phyloP scores from a whole-genome alignment of 2,329 filamentous ascomycete species.

The Aspergillus sp. region DNA sequence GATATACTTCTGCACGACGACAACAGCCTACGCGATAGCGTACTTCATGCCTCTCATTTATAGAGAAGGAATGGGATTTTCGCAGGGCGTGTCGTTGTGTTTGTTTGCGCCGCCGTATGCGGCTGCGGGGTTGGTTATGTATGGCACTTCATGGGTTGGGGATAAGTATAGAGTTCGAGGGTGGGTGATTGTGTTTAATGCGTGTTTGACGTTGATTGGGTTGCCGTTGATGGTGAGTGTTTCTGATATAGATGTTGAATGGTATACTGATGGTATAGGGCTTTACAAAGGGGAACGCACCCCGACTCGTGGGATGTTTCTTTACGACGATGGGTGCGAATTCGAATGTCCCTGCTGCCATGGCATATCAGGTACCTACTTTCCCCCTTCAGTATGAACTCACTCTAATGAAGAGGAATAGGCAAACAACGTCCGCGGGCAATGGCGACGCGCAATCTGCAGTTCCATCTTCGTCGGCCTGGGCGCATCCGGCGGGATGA shows the following conservation, averaged over 20 bases:
- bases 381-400: neutral
- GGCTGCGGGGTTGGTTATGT: conserved; percentile 18
- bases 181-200: conserved; percentile 20
- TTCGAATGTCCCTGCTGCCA: conserved; percentile 24
- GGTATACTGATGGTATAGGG: conserved; percentile 1
- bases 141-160: conserved; percentile 17
- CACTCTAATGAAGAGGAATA: conserved; percentile 2
- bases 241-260: neutral
- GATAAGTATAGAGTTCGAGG: conserved; percentile 23
- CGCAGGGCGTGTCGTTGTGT: conserved; percentile 17
- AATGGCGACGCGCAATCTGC: conserved; percentile 21
- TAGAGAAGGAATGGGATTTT: conserved; percentile 22
- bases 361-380: conserved; percentile 21
- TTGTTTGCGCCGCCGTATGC: conserved; percentile 24
- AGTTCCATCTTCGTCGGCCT: conserved; percentile 15
- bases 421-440: conserved; percentile 27
- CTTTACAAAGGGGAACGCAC: conserved; percentile 13
- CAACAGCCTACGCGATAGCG: conserved; percentile 12
- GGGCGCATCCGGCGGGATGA: conserved; percentile 9
- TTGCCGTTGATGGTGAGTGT: conserved; percentile 19
- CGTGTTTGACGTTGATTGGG: conserved; percentile 19
- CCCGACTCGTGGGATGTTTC: conserved; percentile 26
- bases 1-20: conserved; percentile 19
- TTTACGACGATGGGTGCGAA: conserved; percentile 23
- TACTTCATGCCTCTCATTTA: conserved; percentile 9